Percentiles rank a stretch among this genome's conserved stretches.
These are phyloP conservation scores for Carex cristatella DNA, from an alignment of 176 grass and related monocot genomes.

Conservation along the genomic window DNA sequence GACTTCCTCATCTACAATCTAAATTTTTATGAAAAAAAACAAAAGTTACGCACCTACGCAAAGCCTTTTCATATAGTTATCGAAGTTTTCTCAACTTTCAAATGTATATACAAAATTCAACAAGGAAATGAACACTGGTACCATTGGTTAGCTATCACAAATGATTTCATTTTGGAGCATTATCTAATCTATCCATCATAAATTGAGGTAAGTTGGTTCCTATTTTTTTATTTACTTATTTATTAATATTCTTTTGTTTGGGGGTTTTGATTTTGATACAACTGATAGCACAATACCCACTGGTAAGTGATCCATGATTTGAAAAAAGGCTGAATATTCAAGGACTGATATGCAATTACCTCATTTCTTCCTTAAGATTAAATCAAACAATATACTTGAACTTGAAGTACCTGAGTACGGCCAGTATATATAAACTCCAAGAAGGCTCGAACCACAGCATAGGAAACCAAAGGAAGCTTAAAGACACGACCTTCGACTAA, in stretches of 20 bases:
- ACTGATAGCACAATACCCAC: background rate
- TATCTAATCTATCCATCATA: background rate
- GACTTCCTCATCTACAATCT: constrained; percentile 56
- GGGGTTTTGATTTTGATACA: background rate
- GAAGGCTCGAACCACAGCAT: constrained; percentile 63
- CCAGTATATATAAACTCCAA: constrained; percentile 83
- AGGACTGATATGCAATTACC: background rate
- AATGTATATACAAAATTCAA: background rate
- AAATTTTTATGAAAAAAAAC: constrained; percentile 11
- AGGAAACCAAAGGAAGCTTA: constrained; percentile 54
- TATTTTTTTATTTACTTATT: background rate
- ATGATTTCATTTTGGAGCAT: background rate
- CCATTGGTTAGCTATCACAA: background rate
- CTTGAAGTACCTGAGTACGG: constrained; percentile 57
- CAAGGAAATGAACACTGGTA: background rate
- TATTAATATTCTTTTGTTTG: background rate
- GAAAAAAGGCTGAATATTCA: background rate
- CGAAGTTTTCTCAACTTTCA: background rate
- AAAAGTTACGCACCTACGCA: background rate
- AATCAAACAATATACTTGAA: constrained; percentile 19
- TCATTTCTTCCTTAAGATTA: constrained; percentile 10
- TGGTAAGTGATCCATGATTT: background rate
- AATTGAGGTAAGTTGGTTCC: background rate
- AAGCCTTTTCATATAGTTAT: background rate
- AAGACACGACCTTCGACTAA: constrained; percentile 31